Conservation (phyloP, 1,284 basidiomycete species). For the Cerrena zonata region DNA sequence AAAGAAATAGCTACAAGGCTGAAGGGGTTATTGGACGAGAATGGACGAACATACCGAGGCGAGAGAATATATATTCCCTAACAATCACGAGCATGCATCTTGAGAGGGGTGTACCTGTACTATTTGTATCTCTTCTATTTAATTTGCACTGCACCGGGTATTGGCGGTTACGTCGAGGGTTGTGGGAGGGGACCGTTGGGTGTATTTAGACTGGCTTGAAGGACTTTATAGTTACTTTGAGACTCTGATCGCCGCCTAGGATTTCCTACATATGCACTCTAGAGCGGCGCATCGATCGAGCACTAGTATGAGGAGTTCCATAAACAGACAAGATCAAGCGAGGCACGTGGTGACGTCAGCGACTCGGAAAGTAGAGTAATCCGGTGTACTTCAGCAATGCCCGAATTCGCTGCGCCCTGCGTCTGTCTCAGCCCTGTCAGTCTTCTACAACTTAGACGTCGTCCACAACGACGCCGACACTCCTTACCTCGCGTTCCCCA, state of each 20-base stretch:
- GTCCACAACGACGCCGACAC: conserved; percentile 9
- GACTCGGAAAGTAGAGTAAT: too few relatives aligned
- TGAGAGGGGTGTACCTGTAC: too few relatives aligned
- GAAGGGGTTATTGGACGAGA: conserved; percentile 59
- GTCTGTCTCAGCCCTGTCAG: too few relatives aligned
- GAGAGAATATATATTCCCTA: conserved; percentile 57
- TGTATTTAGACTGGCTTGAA: background rate
- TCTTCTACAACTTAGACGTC: conserved; percentile 13
- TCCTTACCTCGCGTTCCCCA: background rate
- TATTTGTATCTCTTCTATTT: background rate
- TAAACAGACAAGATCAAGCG: background rate
- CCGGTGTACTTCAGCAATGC: too few relatives aligned
- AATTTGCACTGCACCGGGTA: background rate
- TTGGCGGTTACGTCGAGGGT: background rate
- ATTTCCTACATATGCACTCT: background rate
- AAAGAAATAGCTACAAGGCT: conserved; percentile 55
- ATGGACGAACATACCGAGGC: conserved; percentile 61
- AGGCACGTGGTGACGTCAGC: conserved; percentile 7
- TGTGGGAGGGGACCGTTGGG: background rate
- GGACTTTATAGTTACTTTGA: background rate
- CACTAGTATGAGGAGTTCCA: background rate
- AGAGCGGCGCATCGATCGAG: conserved; percentile 1
- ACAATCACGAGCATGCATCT: too few relatives aligned
- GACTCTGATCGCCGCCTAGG: background rate
- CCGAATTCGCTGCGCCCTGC: too few relatives aligned